Evolutionary conservation across 805 yeast species (phyloP).

Genomic region (Millerozyma miso): DNA sequence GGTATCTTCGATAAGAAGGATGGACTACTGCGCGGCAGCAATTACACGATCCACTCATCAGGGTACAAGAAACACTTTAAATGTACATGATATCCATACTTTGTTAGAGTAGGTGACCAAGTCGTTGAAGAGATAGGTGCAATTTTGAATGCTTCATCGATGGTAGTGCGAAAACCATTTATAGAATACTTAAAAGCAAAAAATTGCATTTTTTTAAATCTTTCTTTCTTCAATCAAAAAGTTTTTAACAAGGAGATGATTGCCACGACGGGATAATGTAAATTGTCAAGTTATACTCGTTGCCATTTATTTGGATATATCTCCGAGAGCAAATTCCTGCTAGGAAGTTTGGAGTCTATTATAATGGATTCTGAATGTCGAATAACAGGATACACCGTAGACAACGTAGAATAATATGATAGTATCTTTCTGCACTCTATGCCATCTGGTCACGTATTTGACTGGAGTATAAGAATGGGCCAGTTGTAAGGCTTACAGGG

Average conservation of each 20-base stretch:
- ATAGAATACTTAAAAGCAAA: neutral
- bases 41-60: too few relatives aligned
- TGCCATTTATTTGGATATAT: slow-evolving; percentile 49
- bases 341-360: slow-evolving; percentile 59
- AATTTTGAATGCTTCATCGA: too few relatives aligned
- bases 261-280: slow-evolving; percentile 68
- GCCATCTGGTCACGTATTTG: too few relatives aligned
- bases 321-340: slow-evolving; percentile 55
- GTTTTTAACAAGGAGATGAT: slow-evolving; percentile 50
- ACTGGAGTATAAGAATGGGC: too few relatives aligned
- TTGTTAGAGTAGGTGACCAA: too few relatives aligned
- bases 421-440: too few relatives aligned
- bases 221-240: slow-evolving; percentile 51
- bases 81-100: too few relatives aligned
- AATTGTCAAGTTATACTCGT: slow-evolving; percentile 58
- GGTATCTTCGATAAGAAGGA: too few relatives aligned
- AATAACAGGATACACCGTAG: slow-evolving; percentile 40
- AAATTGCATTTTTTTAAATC: slow-evolving; percentile 2
- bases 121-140: too few relatives aligned
- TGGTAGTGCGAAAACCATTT: neutral
- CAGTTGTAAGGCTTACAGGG: too few relatives aligned
- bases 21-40: too few relatives aligned
- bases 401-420: neutral
- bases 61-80: too few relatives aligned
- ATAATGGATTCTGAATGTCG: slow-evolving; percentile 62